phyloP scores from a whole-genome alignment of 495 filamentous ascomycete species.

The Penicillium coffeae region DNA sequence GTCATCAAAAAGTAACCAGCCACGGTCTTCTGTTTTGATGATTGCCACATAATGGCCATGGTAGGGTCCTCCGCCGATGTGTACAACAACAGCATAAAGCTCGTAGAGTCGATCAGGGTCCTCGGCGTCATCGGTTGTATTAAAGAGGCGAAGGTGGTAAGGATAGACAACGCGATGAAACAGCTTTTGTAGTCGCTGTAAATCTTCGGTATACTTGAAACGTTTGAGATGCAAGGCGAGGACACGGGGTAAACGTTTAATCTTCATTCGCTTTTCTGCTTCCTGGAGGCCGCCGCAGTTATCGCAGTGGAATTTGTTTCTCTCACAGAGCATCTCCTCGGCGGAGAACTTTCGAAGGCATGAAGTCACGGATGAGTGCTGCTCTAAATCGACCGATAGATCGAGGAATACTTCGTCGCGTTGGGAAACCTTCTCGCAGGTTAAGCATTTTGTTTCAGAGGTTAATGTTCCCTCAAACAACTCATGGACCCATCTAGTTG shows the following conservation, averaged over 20 bases:
- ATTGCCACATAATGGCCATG: slow-evolving; percentile 97
- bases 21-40: slow-evolving; percentile 93
- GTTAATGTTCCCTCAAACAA: slow-evolving; percentile 93
- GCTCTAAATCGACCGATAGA: slow-evolving; percentile 90
- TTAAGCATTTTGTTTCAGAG: slow-evolving; percentile 94
- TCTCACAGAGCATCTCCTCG: slow-evolving; percentile 97
- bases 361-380: slow-evolving; percentile 94
- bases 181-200: slow-evolving; percentile 88
- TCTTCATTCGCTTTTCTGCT: slow-evolving; percentile 98
- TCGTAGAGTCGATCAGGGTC: slow-evolving; percentile 95
- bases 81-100: slow-evolving; percentile 96
- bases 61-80: slow-evolving; percentile 96
- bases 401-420: slow-evolving; percentile 94
- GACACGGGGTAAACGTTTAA: slow-evolving; percentile 89
- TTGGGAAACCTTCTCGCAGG: slow-evolving; percentile 92
- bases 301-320: slow-evolving; percentile 98
- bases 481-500: slow-evolving; percentile 92
- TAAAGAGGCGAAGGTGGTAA: slow-evolving; percentile 93
- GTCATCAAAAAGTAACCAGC: slow-evolving; percentile 96
- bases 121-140: slow-evolving; percentile 94
- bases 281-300: slow-evolving; percentile 95
- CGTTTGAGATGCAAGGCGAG: slow-evolving; percentile 89
- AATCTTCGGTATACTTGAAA: slow-evolving; percentile 96
- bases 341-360: slow-evolving; percentile 94
- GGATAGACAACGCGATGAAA: slow-evolving; percentile 97